Evolutionary conservation across 2,329 filamentous ascomycete species (phyloP), one percentile per base, ranked within the genome.

Genomic region (Diaporthe australafricana): DNA sequence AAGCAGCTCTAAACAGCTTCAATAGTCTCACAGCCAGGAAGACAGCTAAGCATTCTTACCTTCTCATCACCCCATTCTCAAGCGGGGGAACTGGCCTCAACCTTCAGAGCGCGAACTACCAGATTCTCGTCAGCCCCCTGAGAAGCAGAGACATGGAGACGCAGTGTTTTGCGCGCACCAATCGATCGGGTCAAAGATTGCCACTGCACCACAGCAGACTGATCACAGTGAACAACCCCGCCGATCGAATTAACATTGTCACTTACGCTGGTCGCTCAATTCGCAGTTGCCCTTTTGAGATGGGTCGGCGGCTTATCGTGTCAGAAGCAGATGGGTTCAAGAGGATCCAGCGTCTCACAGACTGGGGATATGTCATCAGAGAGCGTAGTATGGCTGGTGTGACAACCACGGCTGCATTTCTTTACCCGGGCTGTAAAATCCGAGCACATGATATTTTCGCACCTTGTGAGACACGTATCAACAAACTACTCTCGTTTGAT

Each of bases 21-120:
- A 7, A 25, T 0, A n/a, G 17, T 2, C 63, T 67, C 3, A 53
- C 63, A 5, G 48, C 48, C 8, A 32, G 60, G 22, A 65, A 65
- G 12, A 55, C 27, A 1, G 50, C 47, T 1, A 40, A 14, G 16
- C 63, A 67, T 22, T 67, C 47, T 0, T 32, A 20, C 4, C 6
- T 67, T 3, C 7, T 67, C 2, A 55, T 67, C 9, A 55, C 63
- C 3, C 17, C 63, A 8, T 67, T 45, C 16, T n/a, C 48, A 1
- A 17, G 6, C 3, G 63, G 48, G 1, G 63, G 63, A 1, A 67
- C 63, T 7, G 63, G 63, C 3, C 47, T 55, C 14, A 67, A 67
- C 22, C 1, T 67, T 5, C 63, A 67, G 25, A 40, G 48, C 9
- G 63, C 63, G 1, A 67, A 67, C 22, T 67, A 67, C 11, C 35